Percentiles rank a stretch among this genome's conserved stretches.
phyloP scores from a whole-genome alignment of 768 basidiomycete species.

The Podaxis carcinomalis region DNA sequence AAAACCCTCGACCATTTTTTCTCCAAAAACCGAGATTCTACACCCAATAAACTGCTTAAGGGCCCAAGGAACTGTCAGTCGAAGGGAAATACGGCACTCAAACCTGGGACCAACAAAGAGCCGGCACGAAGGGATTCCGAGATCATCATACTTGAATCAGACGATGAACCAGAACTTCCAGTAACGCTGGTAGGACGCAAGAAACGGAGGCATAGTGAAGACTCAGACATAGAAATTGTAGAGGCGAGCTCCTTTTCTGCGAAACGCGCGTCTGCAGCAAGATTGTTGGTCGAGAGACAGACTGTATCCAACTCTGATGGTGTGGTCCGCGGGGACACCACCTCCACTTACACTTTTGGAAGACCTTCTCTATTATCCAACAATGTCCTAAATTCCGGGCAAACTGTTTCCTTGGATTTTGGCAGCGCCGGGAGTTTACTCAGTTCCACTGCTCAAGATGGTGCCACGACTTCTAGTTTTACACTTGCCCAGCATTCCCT shows the following conservation, averaged over 20 bases:
- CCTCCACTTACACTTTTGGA: conserved; percentile 14
- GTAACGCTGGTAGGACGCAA: conserved; percentile 22
- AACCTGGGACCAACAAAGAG: not conserved
- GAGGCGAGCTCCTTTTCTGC: not conserved
- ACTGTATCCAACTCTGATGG: not conserved
- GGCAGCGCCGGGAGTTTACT: not conserved
- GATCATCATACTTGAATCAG: conserved; percentile 62
- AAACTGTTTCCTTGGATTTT: not conserved
- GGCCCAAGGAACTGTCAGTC: not conserved
- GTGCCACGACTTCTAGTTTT: not conserved
- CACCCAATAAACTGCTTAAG: not conserved
- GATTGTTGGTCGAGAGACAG: not conserved
- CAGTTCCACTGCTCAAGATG: not conserved
- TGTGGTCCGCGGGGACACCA: not conserved
- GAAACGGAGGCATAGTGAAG: conserved; percentile 19
- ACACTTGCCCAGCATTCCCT: not conserved
- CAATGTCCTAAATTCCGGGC: not conserved
- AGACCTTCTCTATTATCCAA: conserved; percentile 13
- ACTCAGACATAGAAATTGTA: conserved; percentile 11
- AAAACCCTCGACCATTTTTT: conserved; percentile 10
- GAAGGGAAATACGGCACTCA: not conserved
- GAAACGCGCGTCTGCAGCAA: not conserved
- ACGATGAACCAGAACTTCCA: conserved; percentile 42
- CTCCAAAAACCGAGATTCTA: not conserved
- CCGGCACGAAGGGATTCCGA: conserved; percentile 21